Evolutionary conservation across 2,329 filamentous ascomycete species (phyloP), one percentile per base, ranked within the genome.

Genomic region (Hypoxylon sp.): DNA sequence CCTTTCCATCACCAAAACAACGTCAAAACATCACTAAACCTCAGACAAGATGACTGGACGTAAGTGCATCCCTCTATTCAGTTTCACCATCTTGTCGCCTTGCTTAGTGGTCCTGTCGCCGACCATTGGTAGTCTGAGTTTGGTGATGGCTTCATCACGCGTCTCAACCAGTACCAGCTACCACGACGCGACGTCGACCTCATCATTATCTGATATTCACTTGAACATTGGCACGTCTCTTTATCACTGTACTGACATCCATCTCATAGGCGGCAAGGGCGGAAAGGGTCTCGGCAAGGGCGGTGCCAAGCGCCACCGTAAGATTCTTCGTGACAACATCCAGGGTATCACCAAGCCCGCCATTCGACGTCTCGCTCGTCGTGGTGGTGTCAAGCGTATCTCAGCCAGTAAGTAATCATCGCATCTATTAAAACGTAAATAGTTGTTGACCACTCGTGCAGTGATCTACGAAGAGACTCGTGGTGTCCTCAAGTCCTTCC

Each of bases 381-480:
- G 94, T 96, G 94, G 94, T 83, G 94, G 94, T 94, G 94, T 97
- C 88, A 97, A 97, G 93, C 94, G 94, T 97, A 97, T 97, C 79
- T 97, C 93, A 78, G 94, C 94, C 81, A 96, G 90, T 92, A 88
- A 81, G 87, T 84, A 16, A 55, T 51, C 38, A 45, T 51, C 6
- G 46, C 5, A 42, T 36, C 24, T 9, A 65, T 63, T 74, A 67
- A 74, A 70, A 61, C 64, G 62, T 68, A 6, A 26, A 3, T 26
- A 26, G 24, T 26, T 26, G 6, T 26, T 26, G 6, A 26, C 24
- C 58, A 68, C 24, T 40, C 57, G 40, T 36, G 44, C 61, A 72
- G 67, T 71, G 67, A 70, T 70, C 68, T 71, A 69, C 67, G 71
- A 71, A 26, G 89, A 93, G 85, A 93, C 91, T 75, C 90, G 91